Conservation (phyloP, 2,329 filamentous ascomycete genomes). For the Aaosphaeria pasadenensis region DNA sequence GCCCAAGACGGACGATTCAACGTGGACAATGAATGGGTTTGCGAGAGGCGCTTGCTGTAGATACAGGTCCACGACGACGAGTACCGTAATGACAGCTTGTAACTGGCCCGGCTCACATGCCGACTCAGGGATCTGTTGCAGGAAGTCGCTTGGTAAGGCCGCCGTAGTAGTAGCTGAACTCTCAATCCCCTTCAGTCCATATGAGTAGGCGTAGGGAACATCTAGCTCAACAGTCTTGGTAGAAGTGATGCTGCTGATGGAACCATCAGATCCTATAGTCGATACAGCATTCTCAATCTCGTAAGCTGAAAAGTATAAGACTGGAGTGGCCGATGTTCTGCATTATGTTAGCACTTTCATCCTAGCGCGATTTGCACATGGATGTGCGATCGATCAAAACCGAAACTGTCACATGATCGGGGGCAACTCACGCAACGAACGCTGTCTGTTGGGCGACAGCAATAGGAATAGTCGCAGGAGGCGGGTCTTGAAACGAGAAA, state of each 20-base stretch:
- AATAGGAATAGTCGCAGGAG: constrained; percentile 20
- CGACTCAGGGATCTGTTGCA: constrained; percentile 30
- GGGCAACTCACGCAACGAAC: constrained; percentile 9
- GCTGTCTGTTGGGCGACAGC: constrained; percentile 18
- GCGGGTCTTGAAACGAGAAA: constrained; percentile 4
- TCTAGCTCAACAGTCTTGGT: constrained; percentile 36
- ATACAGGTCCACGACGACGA: constrained; percentile 41
- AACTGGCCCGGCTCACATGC: constrained; percentile 35
- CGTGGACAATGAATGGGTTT: constrained; percentile 24
- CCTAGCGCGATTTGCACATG: background rate
- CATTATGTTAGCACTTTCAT: constrained; percentile 1
- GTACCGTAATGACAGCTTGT: constrained; percentile 40
- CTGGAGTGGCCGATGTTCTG: constrained; percentile 36
- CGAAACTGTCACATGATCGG: background rate
- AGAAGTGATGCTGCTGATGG: constrained; percentile 22
- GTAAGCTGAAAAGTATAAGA: constrained; percentile 44
- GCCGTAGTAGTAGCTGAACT: constrained; percentile 23
- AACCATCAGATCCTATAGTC: constrained; percentile 21
- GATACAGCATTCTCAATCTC: constrained; percentile 37
- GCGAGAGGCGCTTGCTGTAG: constrained; percentile 20
- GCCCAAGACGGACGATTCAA: constrained; percentile 26
- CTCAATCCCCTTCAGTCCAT: constrained; percentile 30
- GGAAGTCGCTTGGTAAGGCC: constrained; percentile 34
- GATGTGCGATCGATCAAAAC: too few relatives aligned
- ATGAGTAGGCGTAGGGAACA: constrained; percentile 36